Evolutionary conservation across 2,329 filamentous ascomycete genomes (phyloP).

Genomic region (Fusarium sp.): DNA sequence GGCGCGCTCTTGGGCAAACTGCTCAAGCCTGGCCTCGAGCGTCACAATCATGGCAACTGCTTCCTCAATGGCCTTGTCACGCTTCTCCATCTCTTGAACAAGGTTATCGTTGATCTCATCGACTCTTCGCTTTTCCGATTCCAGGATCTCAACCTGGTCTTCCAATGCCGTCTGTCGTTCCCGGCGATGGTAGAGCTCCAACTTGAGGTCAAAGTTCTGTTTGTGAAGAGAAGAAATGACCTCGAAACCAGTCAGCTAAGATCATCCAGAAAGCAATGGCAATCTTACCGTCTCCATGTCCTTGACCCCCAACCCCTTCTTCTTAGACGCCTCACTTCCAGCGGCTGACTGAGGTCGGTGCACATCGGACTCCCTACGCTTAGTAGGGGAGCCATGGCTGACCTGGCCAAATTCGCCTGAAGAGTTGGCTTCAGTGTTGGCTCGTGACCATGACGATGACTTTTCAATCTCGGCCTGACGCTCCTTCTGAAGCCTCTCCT

Average conservation of each 20-base stretch:
- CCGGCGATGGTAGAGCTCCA: slow-evolving; percentile 77
- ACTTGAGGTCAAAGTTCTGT: slow-evolving; percentile 81
- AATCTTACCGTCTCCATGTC: slow-evolving; percentile 75
- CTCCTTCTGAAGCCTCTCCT: slow-evolving; percentile 66
- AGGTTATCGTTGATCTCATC: slow-evolving; percentile 70
- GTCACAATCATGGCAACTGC: slow-evolving; percentile 77
- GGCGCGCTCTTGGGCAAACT: slow-evolving; percentile 64
- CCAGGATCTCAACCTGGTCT: slow-evolving; percentile 65
- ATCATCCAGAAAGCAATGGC: too few species aligned
- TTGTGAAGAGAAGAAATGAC: slow-evolving; percentile 77
- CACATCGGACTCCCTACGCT: slow-evolving; percentile 48
- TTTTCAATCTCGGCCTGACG: slow-evolving; percentile 63
- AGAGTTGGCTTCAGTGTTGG: slow-evolving; percentile 53
- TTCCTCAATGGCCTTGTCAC: slow-evolving; percentile 78
- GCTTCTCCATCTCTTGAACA: slow-evolving; percentile 71
- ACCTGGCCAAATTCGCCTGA: slow-evolving; percentile 54
- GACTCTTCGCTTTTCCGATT: slow-evolving; percentile 64
- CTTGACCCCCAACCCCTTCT: slow-evolving; percentile 71
- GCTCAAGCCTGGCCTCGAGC: slow-evolving; percentile 70
- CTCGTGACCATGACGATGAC: slow-evolving; percentile 47
- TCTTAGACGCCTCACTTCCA: slow-evolving; percentile 55
- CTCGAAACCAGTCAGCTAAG: slow-evolving; percentile 50
- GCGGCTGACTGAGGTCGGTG: slow-evolving; percentile 58
- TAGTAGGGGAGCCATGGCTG: slow-evolving; percentile 55
- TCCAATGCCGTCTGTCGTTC: slow-evolving; percentile 73